phyloP scores from a whole-genome alignment of 2,329 filamentous ascomycete species.

The Diaporthe batatas region DNA sequence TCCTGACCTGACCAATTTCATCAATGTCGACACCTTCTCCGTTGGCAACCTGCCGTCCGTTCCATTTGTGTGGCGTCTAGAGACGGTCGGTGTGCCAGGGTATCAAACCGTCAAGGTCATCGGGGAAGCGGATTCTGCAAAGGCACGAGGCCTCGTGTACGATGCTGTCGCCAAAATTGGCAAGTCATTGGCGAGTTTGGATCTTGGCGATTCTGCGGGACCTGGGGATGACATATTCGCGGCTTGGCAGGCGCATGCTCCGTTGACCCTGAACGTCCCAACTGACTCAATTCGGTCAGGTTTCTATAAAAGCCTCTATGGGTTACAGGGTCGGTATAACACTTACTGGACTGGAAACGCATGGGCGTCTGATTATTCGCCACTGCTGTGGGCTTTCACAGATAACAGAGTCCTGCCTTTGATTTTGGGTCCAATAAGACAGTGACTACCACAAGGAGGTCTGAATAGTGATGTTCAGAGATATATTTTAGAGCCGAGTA shows the following conservation, averaged over 20 bases:
- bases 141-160: conserved; percentile 1
- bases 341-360: conserved; percentile 25
- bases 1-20: conserved; percentile 17
- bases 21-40: conserved; percentile 1
- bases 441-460: too few relatives aligned
- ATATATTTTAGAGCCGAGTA: accelerated
- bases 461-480: not conserved
- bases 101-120: conserved; percentile 19
- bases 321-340: not conserved
- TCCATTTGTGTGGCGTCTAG: conserved; percentile 5
- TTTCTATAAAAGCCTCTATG: conserved; percentile 12
- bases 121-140: not conserved
- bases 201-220: not conserved
- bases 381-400: conserved; percentile 10
- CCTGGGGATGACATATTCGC: conserved; percentile 9
- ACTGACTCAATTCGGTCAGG: conserved; percentile 8
- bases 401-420: conserved; percentile 8
- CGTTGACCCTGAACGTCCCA: not conserved
- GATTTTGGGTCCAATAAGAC: not conserved
- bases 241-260: not conserved
- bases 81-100: conserved; percentile 20
- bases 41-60: not conserved
- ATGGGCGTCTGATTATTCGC: conserved; percentile 21
- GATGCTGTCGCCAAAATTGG: conserved; percentile 14
- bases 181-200: not conserved